Evolutionary conservation across 768 basidiomycete genomes (phyloP).

Genomic region (Dendrothele bispora): DNA sequence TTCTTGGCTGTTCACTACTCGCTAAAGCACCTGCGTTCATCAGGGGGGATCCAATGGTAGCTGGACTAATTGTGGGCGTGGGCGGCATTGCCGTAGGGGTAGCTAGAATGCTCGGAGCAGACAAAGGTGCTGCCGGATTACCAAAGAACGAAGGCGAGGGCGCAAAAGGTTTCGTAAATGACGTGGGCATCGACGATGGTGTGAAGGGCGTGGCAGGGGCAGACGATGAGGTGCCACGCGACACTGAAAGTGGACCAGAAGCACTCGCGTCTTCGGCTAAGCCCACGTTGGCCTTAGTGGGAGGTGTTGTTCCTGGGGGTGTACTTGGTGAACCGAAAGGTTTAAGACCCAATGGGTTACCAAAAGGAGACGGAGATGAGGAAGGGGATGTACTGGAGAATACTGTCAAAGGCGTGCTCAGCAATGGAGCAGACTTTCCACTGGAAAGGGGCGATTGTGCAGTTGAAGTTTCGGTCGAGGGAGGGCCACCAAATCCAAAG

Average conservation of each 20-base stretch:
- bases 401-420: neutral
- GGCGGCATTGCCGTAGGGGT: conserved; percentile 1
- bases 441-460: conserved; percentile 6
- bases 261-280: neutral
- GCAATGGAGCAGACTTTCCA: conserved; percentile 3
- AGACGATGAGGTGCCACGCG: neutral
- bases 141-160: neutral
- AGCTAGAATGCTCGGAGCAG: no score
- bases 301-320: no score
- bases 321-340: no score
- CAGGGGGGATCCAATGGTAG: neutral
- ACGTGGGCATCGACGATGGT: neutral
- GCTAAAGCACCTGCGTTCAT: no score
- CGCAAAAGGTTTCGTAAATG: conserved; percentile 7
- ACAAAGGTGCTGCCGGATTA: neutral
- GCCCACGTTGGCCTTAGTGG: neutral
- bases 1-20: no score
- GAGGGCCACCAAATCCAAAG: conserved; percentile 1
- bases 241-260: neutral
- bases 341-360: neutral
- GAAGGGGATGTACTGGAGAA: neutral
- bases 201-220: conserved; percentile 9
- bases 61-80: neutral
- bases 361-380: neutral
- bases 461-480: conserved; percentile 6